Evolutionary conservation across 2,329 filamentous ascomycete genomes (phyloP), one percentile per base, ranked within the genome.

Genomic region (Aphanocladium album): DNA sequence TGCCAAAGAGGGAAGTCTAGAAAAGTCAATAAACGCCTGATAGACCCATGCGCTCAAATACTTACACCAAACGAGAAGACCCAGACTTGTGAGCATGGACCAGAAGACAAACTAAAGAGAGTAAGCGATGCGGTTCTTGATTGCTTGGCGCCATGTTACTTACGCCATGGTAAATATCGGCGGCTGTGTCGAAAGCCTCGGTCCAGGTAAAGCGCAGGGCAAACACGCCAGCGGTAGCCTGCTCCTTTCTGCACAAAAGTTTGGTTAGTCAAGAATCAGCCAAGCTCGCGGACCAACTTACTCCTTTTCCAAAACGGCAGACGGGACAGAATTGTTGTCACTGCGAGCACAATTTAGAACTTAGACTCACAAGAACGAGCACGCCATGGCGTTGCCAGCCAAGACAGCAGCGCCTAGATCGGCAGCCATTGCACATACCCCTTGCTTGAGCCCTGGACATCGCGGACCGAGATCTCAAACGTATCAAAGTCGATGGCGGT

Each of bases 391-490:
- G 69, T 64, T 62, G 62, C 60, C 69, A 68, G 62, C 71, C 68
- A 72, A 70, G 72, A 72, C 64, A 71, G 66, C 68, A 67, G 41
- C 69, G 65, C 71, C 84, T 93, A 97, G 80, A 86, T 91, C 68
- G 93, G 93, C 84, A 97, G 92, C 89, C 89, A 89, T 79, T 88
- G 86, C 79, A 99, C 95, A 85, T 99, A 99, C 95, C 93, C 93
- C 90, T 93, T 93, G 82, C 90, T 95, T 72, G 88, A 78, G 66
- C 92, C 93, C 79, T 92, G 93, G 67, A 93, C 83, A 79, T 98
- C 93, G 79, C 86, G 91, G 65, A 99, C 82, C 67, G 92, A 83
- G 69, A 99, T 79, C 74, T 98, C 93, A 71, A 98, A 90, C 59
- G 88, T 86, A 64, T 87, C 83, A 78, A 98, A 99, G 79, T 99